These are phyloP conservation scores for Austroboletus olivaceoglutinosus DNA, from an alignment of 1,284 basidiomycete species.

Conservation along the genomic window DNA sequence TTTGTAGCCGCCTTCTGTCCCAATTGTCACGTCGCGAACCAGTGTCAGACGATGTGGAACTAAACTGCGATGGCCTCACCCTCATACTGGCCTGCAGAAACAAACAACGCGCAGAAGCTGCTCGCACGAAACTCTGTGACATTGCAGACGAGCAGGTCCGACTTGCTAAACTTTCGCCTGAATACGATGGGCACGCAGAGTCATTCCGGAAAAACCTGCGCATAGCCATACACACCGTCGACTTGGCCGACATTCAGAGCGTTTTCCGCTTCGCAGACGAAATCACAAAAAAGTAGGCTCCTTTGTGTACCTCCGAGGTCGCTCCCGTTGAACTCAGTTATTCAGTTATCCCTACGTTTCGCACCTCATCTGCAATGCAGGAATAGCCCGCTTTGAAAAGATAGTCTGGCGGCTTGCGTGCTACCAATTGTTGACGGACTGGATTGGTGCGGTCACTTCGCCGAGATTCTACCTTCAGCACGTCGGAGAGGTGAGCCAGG, in stretches of 20 bases:
- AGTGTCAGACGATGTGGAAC: constrained; percentile 9
- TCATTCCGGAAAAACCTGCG: constrained; percentile 61
- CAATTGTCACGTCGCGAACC: constrained; percentile 58
- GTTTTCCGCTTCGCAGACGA: constrained; percentile 64
- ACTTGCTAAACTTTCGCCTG: constrained; percentile 32
- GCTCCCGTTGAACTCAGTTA: neutral
- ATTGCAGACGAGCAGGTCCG: constrained; percentile 56
- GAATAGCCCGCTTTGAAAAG: constrained; percentile 61
- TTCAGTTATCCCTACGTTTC: constrained; percentile 79
- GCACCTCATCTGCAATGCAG: constrained; percentile 82
- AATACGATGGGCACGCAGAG: constrained; percentile 50
- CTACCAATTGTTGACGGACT: constrained; percentile 51
- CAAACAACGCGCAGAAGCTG: constrained; percentile 59
- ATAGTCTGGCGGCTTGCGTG: constrained; percentile 55
- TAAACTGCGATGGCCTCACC: constrained; percentile 56
- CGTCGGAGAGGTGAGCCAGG: constrained; percentile 59
- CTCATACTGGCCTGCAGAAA: constrained; percentile 84
- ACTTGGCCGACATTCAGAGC: constrained; percentile 63
- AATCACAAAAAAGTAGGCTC: constrained; percentile 53
- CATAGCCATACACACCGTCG: constrained; percentile 62
- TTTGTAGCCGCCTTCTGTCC: constrained; percentile 76
- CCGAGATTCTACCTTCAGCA: constrained; percentile 66
- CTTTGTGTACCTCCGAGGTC: neutral
- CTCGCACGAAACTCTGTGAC: constrained; percentile 52
- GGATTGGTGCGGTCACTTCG: constrained; percentile 50